A percentile compares a stretch with the other conserved stretches of the same genome.
Evolutionary conservation across 106 monocot genomes (phyloP).

Genomic region (Alisma plantagoaquatica): DNA sequence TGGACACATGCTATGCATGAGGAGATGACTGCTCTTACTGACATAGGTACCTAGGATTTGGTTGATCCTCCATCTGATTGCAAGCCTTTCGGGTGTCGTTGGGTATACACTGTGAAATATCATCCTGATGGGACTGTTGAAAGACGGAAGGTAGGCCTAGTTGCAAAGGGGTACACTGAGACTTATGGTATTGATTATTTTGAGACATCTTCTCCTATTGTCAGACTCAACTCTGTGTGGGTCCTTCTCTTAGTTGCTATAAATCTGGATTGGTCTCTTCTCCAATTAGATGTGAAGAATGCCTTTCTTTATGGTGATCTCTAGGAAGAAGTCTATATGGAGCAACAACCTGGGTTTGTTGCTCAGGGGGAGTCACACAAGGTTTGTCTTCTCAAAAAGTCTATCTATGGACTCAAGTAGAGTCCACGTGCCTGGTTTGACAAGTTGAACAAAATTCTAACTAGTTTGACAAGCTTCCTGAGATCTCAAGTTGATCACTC

Average conservation of each 20-base stretch:
- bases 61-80: background rate
- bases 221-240: background rate
- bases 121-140: background rate
- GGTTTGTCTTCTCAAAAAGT: background rate
- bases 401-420: background rate
- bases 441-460: background rate
- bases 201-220: background rate
- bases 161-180: background rate
- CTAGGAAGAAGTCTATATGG: conserved; percentile 4
- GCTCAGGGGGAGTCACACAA: background rate
- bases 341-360: background rate
- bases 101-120: background rate
- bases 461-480: background rate
- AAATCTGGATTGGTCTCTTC: background rate
- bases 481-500: background rate
- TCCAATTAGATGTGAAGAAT: conserved; percentile 4
- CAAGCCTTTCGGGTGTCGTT: background rate
- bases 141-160: background rate
- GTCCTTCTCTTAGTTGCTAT: background rate
- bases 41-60: background rate
- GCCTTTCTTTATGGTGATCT: conserved; percentile 2
- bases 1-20: background rate
- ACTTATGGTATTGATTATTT: background rate
- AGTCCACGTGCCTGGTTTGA: background rate
- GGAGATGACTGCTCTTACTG: background rate